Evolutionary conservation across 371 early-diverging fungal genomes (phyloP).

Genomic region (Syncephalastrum monosporum): DNA sequence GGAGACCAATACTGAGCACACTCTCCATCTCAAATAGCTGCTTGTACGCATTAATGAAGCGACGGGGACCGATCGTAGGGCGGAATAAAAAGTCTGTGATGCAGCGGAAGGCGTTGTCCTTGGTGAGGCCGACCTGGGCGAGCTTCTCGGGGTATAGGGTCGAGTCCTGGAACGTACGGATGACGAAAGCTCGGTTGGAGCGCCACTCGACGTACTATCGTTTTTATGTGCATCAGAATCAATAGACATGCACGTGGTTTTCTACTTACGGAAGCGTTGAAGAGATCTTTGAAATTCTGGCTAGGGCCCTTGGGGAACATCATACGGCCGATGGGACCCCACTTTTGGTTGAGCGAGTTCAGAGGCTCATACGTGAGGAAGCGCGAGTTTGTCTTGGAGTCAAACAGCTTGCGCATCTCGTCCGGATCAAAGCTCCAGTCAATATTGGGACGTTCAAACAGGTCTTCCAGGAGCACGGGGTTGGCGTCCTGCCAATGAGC

Average conservation of each 20-base stretch:
- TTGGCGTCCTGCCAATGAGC: slow-evolving; percentile 37
- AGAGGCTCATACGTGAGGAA: slow-evolving; percentile 23
- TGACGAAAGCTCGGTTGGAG: slow-evolving; percentile 48
- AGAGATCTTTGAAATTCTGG: slow-evolving; percentile 42
- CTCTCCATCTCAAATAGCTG: slow-evolving; percentile 42
- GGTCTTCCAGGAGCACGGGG: slow-evolving; percentile 37
- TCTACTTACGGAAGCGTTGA: slow-evolving; percentile 41
- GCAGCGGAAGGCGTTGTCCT: slow-evolving; percentile 44
- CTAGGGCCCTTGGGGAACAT: slow-evolving; percentile 41
- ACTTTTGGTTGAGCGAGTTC: slow-evolving; percentile 40
- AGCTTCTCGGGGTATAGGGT: slow-evolving; percentile 25
- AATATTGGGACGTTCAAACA: slow-evolving; percentile 44
- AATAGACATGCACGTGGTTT: neutral
- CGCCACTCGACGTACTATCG: slow-evolving; percentile 40
- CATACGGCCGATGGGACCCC: slow-evolving; percentile 15
- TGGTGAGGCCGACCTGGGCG: slow-evolving; percentile 34
- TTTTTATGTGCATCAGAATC: neutral
- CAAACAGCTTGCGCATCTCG: slow-evolving; percentile 35
- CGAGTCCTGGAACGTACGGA: slow-evolving; percentile 41
- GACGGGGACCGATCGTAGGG: slow-evolving; percentile 45
- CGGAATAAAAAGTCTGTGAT: slow-evolving; percentile 46
- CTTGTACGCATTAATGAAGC: slow-evolving; percentile 46
- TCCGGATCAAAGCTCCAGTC: slow-evolving; percentile 44
- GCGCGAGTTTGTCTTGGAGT: neutral
- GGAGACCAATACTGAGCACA: slow-evolving; percentile 43